phyloP scores from a whole-genome alignment of 2,329 filamentous ascomycete species.

The Cytospora mali region DNA sequence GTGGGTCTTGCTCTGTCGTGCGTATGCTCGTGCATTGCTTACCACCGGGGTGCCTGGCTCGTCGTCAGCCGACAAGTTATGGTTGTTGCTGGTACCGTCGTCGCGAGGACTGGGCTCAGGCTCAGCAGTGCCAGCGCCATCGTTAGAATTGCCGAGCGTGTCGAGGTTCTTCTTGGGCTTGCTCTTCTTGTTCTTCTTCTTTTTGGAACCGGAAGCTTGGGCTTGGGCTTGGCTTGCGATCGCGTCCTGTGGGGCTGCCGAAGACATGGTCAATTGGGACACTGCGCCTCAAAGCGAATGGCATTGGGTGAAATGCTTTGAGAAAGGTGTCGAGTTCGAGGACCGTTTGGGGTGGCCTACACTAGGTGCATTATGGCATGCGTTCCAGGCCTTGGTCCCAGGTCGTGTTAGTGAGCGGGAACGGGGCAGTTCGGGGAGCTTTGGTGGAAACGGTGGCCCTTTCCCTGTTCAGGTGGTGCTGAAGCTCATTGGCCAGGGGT shows the following conservation, averaged over 20 bases:
- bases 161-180: conserved; percentile 27
- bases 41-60: conserved; percentile 28
- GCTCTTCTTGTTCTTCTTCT: conserved; percentile 29
- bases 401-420: conserved; percentile 9
- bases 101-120: conserved; percentile 21
- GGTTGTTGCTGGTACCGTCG: conserved; percentile 9
- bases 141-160: conserved; percentile 17
- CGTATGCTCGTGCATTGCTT: conserved; percentile 19
- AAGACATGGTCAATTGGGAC: conserved; percentile 30
- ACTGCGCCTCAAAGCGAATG: conserved; percentile 24
- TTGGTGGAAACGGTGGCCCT: conserved; percentile 8
- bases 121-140: conserved; percentile 13
- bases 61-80: conserved; percentile 21
- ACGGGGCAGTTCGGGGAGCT: background rate
- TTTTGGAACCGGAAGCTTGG: conserved; percentile 19
- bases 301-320: conserved; percentile 25
- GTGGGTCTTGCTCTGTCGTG: conserved; percentile 24
- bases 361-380: conserved; percentile 14
- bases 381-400: conserved; percentile 8
- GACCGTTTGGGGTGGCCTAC: conserved; percentile 12
- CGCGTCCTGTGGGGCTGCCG: conserved; percentile 28
- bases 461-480: background rate
- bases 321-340: conserved; percentile 14
- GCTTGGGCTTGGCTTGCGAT: conserved; percentile 24
- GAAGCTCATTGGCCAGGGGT: conserved; percentile 16